A percentile compares a stretch with the other conserved stretches of the same genome.
Conservation (phyloP, 2,329 filamentous ascomycete genomes). For the Trichoderma sp. region DNA sequence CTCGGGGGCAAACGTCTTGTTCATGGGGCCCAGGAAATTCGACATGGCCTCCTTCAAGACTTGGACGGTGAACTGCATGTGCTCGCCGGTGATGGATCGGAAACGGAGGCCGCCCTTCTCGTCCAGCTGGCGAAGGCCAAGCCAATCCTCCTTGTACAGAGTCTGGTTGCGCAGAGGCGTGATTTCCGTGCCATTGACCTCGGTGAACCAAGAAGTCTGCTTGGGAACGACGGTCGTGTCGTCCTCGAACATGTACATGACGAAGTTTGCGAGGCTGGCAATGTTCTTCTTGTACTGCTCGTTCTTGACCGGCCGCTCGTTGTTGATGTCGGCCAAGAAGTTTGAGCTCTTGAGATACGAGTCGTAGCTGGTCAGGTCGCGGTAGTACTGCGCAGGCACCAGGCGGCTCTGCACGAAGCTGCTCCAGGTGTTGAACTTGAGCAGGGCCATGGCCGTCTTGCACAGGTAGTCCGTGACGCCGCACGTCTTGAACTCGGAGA, state of each 20-base stretch:
- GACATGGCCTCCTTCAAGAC: constrained; percentile 66
- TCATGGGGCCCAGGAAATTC: constrained; percentile 64
- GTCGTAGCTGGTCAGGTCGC: constrained; percentile 68
- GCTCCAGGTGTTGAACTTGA: constrained; percentile 81
- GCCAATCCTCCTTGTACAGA: constrained; percentile 90
- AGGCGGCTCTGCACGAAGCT: constrained; percentile 74
- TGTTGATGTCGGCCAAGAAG: constrained; percentile 95
- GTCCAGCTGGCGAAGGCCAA: constrained; percentile 80
- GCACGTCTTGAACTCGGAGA: constrained; percentile 79
- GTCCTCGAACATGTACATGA: constrained; percentile 86
- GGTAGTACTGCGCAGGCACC: constrained; percentile 94
- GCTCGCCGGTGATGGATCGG: constrained; percentile 69
- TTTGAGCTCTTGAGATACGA: constrained; percentile 79
- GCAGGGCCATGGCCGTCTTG: constrained; percentile 73
- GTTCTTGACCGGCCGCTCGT: constrained; percentile 80
- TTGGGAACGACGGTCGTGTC: constrained; percentile 87
- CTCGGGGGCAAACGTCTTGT: constrained; percentile 42
- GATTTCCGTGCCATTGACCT: constrained; percentile 72
- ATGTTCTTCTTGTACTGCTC: constrained; percentile 71
- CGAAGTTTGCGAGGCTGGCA: constrained; percentile 70
- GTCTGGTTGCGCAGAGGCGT: constrained; percentile 68
- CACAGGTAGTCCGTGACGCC: constrained; percentile 74
- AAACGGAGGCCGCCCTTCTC: constrained; percentile 78
- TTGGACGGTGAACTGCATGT: constrained; percentile 77
- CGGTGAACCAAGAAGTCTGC: constrained; percentile 87